Evolutionary conservation across 2,329 filamentous ascomycete species (phyloP), one percentile per base, ranked within the genome.

Genomic region (Sporothrix pallida): DNA sequence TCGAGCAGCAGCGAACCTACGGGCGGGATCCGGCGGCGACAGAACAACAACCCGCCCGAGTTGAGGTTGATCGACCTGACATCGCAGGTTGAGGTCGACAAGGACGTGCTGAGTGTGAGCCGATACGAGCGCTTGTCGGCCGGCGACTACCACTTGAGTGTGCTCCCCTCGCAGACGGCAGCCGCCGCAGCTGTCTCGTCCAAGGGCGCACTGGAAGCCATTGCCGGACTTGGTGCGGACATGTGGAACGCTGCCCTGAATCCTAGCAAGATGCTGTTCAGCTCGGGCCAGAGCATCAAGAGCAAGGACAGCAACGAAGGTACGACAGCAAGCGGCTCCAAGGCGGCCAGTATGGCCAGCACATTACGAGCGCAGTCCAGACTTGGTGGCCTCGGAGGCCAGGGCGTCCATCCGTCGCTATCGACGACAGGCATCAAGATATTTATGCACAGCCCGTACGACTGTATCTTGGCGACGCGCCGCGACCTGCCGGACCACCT

Each of bases 391-490:
- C 20, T 42, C 72, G 2, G 42, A 1, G 44, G 23, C 7, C 65
- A 54, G 52, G 81, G 83, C 13, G 83, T 86, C 1, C 86, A 91
- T 79, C 82, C 88, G 72, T 85, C 85, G 77, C 81, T 92, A 76
- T 78, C 86, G 77, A 87, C 89, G 78, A 85, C 84, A 70, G 87
- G 88, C 1, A 81, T 87, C 78, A 81, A 98, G 79, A 92, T 99
- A 17, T 98, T 98, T 80, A 93, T 99, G 56, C 94, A 97, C 79
- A 98, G 94, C 78, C 96, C 96, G 0, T 99, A 97, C 79, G 96
- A 99, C 82, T 98, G 95, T 78, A 92, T 98, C n/a, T 84, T 98
- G 72, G 93, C 94, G 0, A 93, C 96, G 2, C 95, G 95, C 80
- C 88, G 96, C 77, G 95, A 97, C 79, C 86, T 97, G 17, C 86